Evolutionary conservation across 2,329 filamentous ascomycete species (phyloP).

Genomic region (Penicillium carneum): DNA sequence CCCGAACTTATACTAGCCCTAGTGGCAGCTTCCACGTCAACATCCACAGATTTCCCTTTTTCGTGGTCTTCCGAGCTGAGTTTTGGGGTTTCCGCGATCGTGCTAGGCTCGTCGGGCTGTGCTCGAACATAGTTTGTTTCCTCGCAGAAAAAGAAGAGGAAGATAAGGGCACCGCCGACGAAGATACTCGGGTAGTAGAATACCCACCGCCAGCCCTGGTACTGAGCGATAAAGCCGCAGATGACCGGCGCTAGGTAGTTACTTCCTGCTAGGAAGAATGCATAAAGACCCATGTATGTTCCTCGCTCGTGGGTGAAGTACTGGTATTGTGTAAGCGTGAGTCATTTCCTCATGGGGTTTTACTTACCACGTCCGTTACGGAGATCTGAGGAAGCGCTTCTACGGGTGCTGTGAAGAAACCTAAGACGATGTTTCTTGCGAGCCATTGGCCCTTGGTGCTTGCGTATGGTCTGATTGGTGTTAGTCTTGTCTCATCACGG

Average conservation of each 20-base stretch:
- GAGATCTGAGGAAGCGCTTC: conserved; percentile 53
- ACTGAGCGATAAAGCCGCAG: conserved; percentile 57
- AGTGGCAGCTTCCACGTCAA: conserved; percentile 18
- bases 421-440: conserved; percentile 47
- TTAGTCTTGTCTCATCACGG: background rate
- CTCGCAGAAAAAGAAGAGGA: conserved; percentile 64
- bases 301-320: conserved; percentile 55
- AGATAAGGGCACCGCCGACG: conserved; percentile 53
- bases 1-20: conserved; percentile 28
- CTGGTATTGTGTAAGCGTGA: conserved; percentile 29
- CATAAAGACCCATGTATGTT: conserved; percentile 52
- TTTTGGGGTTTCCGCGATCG: conserved; percentile 13
- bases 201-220: conserved; percentile 58
- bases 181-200: conserved; percentile 63
- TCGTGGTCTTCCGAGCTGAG: conserved; percentile 24
- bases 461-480: conserved; percentile 41
- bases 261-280: conserved; percentile 51
- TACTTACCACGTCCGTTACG: conserved; percentile 52
- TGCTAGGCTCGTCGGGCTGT: conserved; percentile 18
- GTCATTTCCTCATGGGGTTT: background rate
- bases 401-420: conserved; percentile 53
- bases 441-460: conserved; percentile 50
- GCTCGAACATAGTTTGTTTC: conserved; percentile 60
- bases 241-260: conserved; percentile 57
- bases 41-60: conserved; percentile 28